These are phyloP conservation scores for Saxophila tyrrhenica DNA, from an alignment of 495 filamentous ascomycete genomes.

Conservation along the genomic window DNA sequence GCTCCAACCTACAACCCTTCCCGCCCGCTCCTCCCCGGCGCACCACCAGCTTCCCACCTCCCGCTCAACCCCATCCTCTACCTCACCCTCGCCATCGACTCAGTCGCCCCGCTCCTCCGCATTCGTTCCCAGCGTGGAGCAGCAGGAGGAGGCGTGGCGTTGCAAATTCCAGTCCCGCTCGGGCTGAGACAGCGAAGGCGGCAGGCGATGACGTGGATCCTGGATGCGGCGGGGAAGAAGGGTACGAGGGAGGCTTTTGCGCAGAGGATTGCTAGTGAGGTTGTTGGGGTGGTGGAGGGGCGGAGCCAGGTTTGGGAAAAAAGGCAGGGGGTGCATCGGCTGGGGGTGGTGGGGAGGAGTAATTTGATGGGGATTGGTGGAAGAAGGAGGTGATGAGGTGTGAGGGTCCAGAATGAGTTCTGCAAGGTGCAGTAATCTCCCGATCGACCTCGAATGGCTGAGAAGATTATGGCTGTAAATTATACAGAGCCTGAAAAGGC, in stretches of 20 bases:
- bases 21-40: constrained; percentile 58
- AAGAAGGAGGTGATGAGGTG: not conserved
- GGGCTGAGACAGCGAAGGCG: constrained; percentile 61
- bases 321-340: constrained; percentile 59
- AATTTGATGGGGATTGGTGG: constrained; percentile 43
- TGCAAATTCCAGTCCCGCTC: constrained; percentile 75
- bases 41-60: constrained; percentile 55
- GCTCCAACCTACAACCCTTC: constrained; percentile 58
- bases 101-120: constrained; percentile 78
- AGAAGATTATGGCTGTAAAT: no score
- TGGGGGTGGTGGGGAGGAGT: constrained; percentile 56
- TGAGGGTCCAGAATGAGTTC: no score
- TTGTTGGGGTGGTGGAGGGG: constrained; percentile 81
- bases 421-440: no score
- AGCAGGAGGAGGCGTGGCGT: constrained; percentile 71
- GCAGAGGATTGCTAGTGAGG: constrained; percentile 71
- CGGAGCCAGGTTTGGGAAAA: constrained; percentile 71
- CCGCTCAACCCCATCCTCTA: constrained; percentile 33
- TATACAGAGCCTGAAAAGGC: no score
- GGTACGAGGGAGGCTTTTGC: constrained; percentile 53
- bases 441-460: no score
- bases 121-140: constrained; percentile 63
- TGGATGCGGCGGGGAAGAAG: constrained; percentile 65
- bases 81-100: constrained; percentile 76
- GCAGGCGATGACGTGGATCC: constrained; percentile 73